Conservation (phyloP, 2,329 filamentous ascomycete genomes). For the Aspergillus puulaauensis region DNA sequence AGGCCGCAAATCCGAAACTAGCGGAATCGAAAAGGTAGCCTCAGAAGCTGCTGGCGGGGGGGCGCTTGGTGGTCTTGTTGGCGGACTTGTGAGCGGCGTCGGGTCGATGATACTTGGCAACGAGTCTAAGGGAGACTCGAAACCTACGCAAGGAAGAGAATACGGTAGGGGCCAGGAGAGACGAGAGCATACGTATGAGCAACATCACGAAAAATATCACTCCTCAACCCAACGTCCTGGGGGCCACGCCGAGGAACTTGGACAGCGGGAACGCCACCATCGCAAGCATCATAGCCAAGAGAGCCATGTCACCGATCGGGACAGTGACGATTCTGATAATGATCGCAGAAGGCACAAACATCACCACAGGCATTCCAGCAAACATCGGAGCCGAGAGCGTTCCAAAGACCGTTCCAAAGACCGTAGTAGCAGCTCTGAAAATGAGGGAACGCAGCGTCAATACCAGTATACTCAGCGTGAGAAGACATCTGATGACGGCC, state of each 20-base stretch:
- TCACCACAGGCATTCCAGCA: neutral
- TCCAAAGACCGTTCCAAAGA: neutral
- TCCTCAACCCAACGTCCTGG: neutral
- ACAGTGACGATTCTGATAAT: neutral
- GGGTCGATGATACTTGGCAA: constrained; percentile 65
- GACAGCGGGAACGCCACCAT: neutral
- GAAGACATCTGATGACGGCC: neutral
- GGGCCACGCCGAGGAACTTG: neutral
- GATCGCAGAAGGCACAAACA: neutral
- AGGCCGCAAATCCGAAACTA: constrained; percentile 18
- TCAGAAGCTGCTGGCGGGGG: constrained; percentile 64
- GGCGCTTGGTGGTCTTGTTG: constrained; percentile 68
- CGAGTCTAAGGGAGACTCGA: constrained; percentile 29
- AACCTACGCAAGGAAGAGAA: neutral
- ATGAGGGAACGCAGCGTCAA: neutral
- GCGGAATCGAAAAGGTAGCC: constrained; percentile 52
- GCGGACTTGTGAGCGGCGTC: constrained; percentile 61
- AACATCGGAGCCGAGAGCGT: constrained; percentile 2
- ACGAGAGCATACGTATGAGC: constrained; percentile 5
- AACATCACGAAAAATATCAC: neutral
- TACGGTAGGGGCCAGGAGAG: constrained; percentile 8
- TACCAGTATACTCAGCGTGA: neutral
- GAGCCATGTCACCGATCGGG: neutral
- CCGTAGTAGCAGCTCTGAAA: neutral
- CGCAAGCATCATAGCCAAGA: constrained; percentile 17